Evolutionary conservation across 352 stramenopile species (phyloP).

Genomic region (Lagenidium sp.): DNA sequence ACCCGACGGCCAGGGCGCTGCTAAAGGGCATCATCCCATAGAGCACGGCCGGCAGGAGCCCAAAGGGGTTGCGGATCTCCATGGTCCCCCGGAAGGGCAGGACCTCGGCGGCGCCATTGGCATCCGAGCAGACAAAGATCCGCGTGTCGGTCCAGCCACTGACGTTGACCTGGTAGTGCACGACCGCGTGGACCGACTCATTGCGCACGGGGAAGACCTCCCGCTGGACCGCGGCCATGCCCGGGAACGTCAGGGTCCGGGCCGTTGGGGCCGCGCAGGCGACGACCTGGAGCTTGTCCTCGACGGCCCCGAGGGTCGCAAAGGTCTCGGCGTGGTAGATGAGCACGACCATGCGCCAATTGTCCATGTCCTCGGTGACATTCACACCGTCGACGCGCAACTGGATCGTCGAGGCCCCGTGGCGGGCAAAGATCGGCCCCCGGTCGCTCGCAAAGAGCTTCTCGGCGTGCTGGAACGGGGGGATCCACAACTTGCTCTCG

Average conservation of each 20-base stretch:
- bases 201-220: slow-evolving; percentile 60
- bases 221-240: slow-evolving; percentile 57
- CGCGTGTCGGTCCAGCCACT: slow-evolving; percentile 79
- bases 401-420: slow-evolving; percentile 59
- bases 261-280: slow-evolving; percentile 36
- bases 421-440: slow-evolving; percentile 52
- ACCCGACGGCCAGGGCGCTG: slow-evolving; percentile 56
- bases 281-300: slow-evolving; percentile 66
- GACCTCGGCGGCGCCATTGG: slow-evolving; percentile 33
- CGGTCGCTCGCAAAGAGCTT: slow-evolving; percentile 79
- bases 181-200: slow-evolving; percentile 30
- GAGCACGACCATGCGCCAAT: slow-evolving; percentile 71
- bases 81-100: slow-evolving; percentile 58
- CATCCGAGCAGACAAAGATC: slow-evolving; percentile 66
- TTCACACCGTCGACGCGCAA: slow-evolving; percentile 64
- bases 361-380: slow-evolving; percentile 52
- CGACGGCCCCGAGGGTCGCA: slow-evolving; percentile 43
- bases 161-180: slow-evolving; percentile 42
- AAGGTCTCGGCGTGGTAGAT: slow-evolving; percentile 78
- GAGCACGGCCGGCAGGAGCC: slow-evolving; percentile 63
- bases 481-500: slow-evolving; percentile 62
- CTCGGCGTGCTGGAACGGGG: slow-evolving; percentile 74
- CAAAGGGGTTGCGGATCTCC: slow-evolving; percentile 79
- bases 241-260: slow-evolving; percentile 28
- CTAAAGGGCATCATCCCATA: slow-evolving; percentile 86